Evolutionary conservation across 352 stramenopile species (phyloP).

Genomic region (Pythium myriotylum): DNA sequence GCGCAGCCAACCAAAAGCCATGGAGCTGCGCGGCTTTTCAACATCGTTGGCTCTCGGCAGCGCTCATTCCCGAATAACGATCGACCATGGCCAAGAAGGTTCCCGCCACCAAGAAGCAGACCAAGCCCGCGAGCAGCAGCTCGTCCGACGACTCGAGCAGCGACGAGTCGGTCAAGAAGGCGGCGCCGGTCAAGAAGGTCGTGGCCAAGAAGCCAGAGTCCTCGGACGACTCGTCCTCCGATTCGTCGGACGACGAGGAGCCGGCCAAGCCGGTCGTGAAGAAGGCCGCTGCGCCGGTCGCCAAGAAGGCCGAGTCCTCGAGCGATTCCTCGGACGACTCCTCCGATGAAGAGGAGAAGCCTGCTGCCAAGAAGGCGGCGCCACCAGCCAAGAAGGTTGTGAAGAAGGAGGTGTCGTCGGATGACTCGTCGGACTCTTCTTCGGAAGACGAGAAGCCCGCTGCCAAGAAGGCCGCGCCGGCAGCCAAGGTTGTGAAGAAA

Average conservation of each 20-base stretch:
- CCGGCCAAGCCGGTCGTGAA: slow-evolving; percentile 34
- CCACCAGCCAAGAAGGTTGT: slow-evolving; percentile 33
- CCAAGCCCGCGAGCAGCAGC: slow-evolving; percentile 40
- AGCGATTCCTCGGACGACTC: slow-evolving; percentile 44
- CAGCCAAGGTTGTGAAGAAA: slow-evolving; percentile 45
- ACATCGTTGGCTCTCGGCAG: slow-evolving; percentile 30
- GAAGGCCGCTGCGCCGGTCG: slow-evolving; percentile 1
- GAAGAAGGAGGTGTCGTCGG: slow-evolving; percentile 28
- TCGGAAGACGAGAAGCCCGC: slow-evolving; percentile 37
- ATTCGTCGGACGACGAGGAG: slow-evolving; percentile 37
- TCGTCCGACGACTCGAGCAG: slow-evolving; percentile 46
- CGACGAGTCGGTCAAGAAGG: slow-evolving; percentile 48
- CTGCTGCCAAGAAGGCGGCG: slow-evolving; percentile 31
- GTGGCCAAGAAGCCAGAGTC: slow-evolving; percentile 58
- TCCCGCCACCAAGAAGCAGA: slow-evolving; percentile 38
- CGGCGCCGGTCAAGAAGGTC: slow-evolving; percentile 27
- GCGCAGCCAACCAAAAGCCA: slow-evolving; percentile 33
- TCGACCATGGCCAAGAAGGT: slow-evolving; percentile 45
- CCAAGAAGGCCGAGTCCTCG: slow-evolving; percentile 61
- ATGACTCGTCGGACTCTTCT: slow-evolving; percentile 29
- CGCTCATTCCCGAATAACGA: slow-evolving; percentile 19
- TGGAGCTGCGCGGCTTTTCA: slow-evolving; percentile 36
- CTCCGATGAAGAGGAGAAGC: slow-evolving; percentile 42
- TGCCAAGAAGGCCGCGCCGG: slow-evolving; percentile 37
- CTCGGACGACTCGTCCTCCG: slow-evolving; percentile 42